Percentiles rank a stretch among this genome's conserved stretches.
Conservation (phyloP, 140 eudicot genomes). For the Flaveria floridana region DNA sequence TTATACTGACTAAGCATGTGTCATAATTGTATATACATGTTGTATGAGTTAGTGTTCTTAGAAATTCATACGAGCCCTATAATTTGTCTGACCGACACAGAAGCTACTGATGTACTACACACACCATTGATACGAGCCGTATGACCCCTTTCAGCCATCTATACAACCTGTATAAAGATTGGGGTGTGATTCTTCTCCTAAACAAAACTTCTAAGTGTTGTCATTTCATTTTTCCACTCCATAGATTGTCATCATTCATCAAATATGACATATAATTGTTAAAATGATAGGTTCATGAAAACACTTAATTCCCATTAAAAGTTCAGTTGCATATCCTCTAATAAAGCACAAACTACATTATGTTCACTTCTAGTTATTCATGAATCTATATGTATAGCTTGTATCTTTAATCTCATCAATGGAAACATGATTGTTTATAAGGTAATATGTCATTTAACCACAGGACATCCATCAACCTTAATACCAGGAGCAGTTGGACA, state of each 20-base stretch:
- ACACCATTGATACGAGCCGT: too few species aligned
- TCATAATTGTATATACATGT: too few species aligned
- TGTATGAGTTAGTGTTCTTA: too few species aligned
- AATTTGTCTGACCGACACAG: too few species aligned
- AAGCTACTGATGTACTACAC: too few species aligned
- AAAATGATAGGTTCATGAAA: not conserved
- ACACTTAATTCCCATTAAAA: not conserved
- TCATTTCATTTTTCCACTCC: not conserved
- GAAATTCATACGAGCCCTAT: too few species aligned
- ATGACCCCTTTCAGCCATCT: too few species aligned
- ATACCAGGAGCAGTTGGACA: constrained; percentile 84
- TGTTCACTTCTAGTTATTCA: constrained; percentile 2
- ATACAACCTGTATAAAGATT: not conserved
- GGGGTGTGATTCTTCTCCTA: not conserved
- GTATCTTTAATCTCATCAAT: not conserved
- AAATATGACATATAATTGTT: not conserved
- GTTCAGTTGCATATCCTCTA: not conserved
- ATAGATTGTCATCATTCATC: not conserved
- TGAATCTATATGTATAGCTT: constrained; percentile 1
- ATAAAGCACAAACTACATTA: not conserved
- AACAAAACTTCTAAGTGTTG: not conserved
- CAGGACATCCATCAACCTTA: constrained; percentile 60
- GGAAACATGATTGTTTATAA: not conserved
- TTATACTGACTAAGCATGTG: too few species aligned
- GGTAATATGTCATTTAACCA: constrained; percentile 30